Percentiles rank a stretch among this genome's conserved stretches.
Conservation (phyloP, 352 stramenopile species). For the Aphanomyces invadans region DNA sequence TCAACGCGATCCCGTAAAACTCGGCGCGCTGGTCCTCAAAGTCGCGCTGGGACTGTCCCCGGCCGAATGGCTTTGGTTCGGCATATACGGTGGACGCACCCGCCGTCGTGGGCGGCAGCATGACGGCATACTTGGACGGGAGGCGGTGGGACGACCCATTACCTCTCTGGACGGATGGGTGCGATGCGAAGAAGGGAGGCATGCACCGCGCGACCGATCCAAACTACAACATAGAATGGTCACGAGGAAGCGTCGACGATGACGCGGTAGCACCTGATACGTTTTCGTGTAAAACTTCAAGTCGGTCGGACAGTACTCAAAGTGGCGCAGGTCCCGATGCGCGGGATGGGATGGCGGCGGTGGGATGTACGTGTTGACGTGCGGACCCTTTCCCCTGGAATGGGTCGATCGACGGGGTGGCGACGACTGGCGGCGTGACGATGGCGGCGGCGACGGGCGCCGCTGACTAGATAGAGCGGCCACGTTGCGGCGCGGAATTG, state of each 20-base stretch:
- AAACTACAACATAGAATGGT: not conserved
- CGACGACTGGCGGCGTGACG: not conserved
- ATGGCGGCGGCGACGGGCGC: not conserved
- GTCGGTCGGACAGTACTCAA: not conserved
- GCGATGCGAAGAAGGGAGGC: not conserved
- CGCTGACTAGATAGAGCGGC: not conserved
- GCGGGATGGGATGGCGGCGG: not conserved
- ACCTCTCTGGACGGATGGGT: not conserved
- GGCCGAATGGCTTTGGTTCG: conserved; percentile 13
- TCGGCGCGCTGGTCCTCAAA: not conserved
- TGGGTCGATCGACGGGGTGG: not conserved
- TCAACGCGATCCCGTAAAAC: conserved; percentile 15
- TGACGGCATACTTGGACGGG: not conserved
- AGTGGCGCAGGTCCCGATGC: not conserved
- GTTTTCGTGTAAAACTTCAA: not conserved
- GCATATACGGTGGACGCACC: not conserved
- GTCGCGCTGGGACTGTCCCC: not conserved
- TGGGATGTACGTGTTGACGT: not conserved
- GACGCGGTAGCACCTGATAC: not conserved
- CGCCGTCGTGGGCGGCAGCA: not conserved
- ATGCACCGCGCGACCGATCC: not conserved
- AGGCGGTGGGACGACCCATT: not conserved
- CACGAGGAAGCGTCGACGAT: not conserved
- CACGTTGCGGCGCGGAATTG: not conserved
- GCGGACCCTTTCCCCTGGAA: not conserved